Conservation (phyloP, 2,329 filamentous ascomycete genomes). For the Arthrinium phaeospermum region DNA sequence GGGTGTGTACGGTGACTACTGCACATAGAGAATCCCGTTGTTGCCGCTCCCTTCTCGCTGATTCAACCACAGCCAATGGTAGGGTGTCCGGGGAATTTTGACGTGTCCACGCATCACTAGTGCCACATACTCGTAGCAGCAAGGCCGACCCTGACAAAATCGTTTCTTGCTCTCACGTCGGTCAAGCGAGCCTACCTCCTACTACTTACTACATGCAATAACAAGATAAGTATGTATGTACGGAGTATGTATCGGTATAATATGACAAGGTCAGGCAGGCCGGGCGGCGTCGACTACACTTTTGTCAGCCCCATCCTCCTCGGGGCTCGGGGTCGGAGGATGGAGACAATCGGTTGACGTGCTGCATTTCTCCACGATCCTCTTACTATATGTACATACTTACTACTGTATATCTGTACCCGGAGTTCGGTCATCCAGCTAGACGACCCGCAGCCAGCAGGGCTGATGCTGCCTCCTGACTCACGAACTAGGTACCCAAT, state of each 20-base stretch:
- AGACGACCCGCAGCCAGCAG: neutral
- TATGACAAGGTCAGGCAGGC: neutral
- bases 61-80: slow-evolving; percentile 14
- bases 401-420: neutral
- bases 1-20: slow-evolving; percentile 14
- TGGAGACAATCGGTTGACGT: neutral
- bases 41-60: slow-evolving; percentile 7
- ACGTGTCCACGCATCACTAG: slow-evolving; percentile 23
- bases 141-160: neutral
- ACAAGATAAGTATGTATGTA: no score
- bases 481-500: slow-evolving; percentile 6
- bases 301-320: neutral
- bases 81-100: slow-evolving; percentile 21
- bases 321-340: neutral
- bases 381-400: neutral
- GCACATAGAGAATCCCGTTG: neutral
- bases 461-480: slow-evolving; percentile 6
- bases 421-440: neutral
- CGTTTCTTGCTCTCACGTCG: neutral
- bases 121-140: slow-evolving; percentile 6
- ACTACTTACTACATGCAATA: neutral
- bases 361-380: slow-evolving; percentile 4
- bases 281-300: neutral
- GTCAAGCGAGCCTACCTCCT: neutral
- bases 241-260: neutral